phyloP scores from a whole-genome alignment of 2,329 filamentous ascomycete genomes.

The Waltergamsia citrina region DNA sequence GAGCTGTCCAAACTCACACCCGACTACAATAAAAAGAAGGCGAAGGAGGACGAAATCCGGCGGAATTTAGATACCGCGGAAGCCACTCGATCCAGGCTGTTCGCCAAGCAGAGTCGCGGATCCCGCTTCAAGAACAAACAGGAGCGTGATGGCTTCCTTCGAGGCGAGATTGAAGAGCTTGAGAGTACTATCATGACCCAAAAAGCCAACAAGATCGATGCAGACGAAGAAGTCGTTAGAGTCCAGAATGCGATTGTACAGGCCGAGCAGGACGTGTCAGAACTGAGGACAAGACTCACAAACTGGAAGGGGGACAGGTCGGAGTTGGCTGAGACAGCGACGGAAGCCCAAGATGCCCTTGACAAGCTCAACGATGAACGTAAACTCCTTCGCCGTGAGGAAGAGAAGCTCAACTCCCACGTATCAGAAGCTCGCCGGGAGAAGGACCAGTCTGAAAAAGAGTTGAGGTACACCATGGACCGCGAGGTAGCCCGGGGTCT shows the following conservation, averaged over 20 bases:
- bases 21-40: conserved; percentile 62
- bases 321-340: conserved; percentile 62
- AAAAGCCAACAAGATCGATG: conserved; percentile 76
- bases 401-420: conserved; percentile 75
- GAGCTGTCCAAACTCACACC: conserved; percentile 71
- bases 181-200: conserved; percentile 68
- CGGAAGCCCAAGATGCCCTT: conserved; percentile 66
- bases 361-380: conserved; percentile 78
- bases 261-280: conserved; percentile 63
- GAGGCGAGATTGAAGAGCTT: conserved; percentile 70
- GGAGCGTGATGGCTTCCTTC: conserved; percentile 78
- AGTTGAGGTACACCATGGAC: conserved; percentile 80
- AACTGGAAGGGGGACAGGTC: conserved; percentile 69
- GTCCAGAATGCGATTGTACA: conserved; percentile 62
- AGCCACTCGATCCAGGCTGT: conserved; percentile 65
- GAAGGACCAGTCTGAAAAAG: conserved; percentile 66
- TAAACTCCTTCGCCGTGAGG: conserved; percentile 79
- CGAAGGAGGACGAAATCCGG: conserved; percentile 62
- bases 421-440: conserved; percentile 69
- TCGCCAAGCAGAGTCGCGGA: conserved; percentile 85
- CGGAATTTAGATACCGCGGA: conserved; percentile 69
- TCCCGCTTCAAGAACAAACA: conserved; percentile 81
- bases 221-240: conserved; percentile 69
- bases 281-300: conserved; percentile 63
- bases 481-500: conserved; percentile 78